These are phyloP conservation scores for Prinsepia uniflora DNA, from an alignment of 306 rosid species.

Conservation along the genomic window DNA sequence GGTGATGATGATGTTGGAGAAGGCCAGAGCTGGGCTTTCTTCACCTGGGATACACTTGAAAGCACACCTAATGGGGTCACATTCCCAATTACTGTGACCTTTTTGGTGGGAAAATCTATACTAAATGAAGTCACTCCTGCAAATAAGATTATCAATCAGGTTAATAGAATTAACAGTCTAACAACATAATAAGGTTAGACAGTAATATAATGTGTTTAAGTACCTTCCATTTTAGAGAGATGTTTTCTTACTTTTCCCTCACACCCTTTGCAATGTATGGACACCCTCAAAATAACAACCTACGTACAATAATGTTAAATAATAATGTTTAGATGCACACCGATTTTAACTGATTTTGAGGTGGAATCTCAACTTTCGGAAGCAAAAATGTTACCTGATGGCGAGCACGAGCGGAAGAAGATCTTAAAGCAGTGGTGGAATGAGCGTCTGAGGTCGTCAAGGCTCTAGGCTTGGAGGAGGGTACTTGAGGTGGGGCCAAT, in stretches of 20 bases:
- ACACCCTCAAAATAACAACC: slow-evolving; percentile 79
- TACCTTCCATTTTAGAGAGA: slow-evolving; percentile 90
- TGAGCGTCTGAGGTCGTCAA: slow-evolving; percentile 17
- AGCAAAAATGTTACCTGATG: slow-evolving; percentile 46
- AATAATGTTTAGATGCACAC: not conserved
- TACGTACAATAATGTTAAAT: slow-evolving; percentile 4
- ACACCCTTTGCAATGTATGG: slow-evolving; percentile 86
- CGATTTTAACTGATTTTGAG: too few species aligned
- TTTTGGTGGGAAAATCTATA: slow-evolving; percentile 68
- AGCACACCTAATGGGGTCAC: slow-evolving; percentile 67
- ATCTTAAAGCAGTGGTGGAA: slow-evolving; percentile 21
- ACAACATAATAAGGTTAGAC: too few species aligned
- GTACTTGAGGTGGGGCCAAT: slow-evolving; percentile 24
- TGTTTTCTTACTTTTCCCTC: slow-evolving; percentile 80
- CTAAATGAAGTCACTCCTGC: slow-evolving; percentile 86
- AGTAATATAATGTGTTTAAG: not conserved
- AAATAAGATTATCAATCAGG: not conserved
- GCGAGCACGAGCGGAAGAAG: slow-evolving; percentile 41
- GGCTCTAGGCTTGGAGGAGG: slow-evolving; percentile 21
- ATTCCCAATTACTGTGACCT: slow-evolving; percentile 72
- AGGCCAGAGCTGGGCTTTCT: slow-evolving; percentile 80
- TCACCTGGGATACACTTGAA: slow-evolving; percentile 77
- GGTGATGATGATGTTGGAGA: slow-evolving; percentile 39
- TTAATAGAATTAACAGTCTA: too few species aligned
- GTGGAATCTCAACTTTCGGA: too few species aligned